These are phyloP conservation scores for Graphilbum fragrans DNA, from an alignment of 2,329 filamentous ascomycete genomes.

Conservation along the genomic window DNA sequence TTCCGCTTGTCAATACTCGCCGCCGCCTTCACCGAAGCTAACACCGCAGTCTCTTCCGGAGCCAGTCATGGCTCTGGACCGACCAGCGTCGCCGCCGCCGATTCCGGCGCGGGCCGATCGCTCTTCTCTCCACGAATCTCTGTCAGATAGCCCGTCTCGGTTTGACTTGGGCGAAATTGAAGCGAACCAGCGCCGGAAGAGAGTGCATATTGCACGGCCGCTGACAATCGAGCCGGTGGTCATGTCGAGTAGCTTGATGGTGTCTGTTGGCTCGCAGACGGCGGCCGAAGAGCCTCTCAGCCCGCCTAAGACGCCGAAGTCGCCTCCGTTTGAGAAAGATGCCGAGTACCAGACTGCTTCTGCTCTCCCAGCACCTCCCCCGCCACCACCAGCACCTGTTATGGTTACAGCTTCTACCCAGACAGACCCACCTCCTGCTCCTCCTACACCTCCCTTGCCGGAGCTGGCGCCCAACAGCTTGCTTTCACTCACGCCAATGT, in stretches of 20 bases:
- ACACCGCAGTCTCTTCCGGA: neutral
- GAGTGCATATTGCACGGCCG: slow-evolving; percentile 43
- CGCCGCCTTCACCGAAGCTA: slow-evolving; percentile 37
- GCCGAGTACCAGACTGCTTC: slow-evolving; percentile 10
- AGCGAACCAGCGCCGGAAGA: slow-evolving; percentile 62
- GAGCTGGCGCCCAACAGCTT: neutral
- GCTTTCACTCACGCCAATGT: slow-evolving; percentile 20
- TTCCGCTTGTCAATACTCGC: slow-evolving; percentile 71
- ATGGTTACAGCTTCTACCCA: slow-evolving; percentile 51
- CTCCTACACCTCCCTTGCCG: slow-evolving; percentile 3
- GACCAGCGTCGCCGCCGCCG: slow-evolving; percentile 24
- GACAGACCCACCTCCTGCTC: slow-evolving; percentile 32
- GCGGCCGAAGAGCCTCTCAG: slow-evolving; percentile 50
- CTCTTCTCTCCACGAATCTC: slow-evolving; percentile 14
- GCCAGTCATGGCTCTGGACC: neutral
- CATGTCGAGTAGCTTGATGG: slow-evolving; percentile 36
- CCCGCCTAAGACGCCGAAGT: slow-evolving; percentile 53
- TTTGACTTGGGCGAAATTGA: slow-evolving; percentile 47
- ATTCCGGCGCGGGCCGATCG: slow-evolving; percentile 21
- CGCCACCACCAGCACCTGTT: slow-evolving; percentile 15
- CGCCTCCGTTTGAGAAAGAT: slow-evolving; percentile 25
- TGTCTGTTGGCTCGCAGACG: slow-evolving; percentile 54
- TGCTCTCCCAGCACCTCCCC: slow-evolving; percentile 14
- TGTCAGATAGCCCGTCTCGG: slow-evolving; percentile 29
- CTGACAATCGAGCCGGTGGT: slow-evolving; percentile 33